phyloP scores from a whole-genome alignment of 768 basidiomycete species.

The Podaxis sp. region DNA sequence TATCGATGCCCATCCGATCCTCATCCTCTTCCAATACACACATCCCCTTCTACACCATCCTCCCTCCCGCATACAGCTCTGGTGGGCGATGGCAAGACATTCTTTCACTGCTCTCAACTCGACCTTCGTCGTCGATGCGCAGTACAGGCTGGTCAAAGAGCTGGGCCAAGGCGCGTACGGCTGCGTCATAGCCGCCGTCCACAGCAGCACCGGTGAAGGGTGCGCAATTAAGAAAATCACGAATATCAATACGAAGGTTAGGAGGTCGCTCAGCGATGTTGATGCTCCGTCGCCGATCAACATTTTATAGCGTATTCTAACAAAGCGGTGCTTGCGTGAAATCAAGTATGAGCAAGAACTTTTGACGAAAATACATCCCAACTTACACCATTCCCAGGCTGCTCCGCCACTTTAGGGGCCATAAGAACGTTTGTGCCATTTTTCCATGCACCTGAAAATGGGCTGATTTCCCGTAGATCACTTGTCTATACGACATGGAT shows the following conservation, averaged over 20 bases:
- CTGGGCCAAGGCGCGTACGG: conserved; percentile 96
- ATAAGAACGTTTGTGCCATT: conserved; percentile 81
- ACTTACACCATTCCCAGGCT: conserved; percentile 49
- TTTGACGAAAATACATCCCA: conserved; percentile 13
- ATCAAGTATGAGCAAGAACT: conserved; percentile 60
- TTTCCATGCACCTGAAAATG: conserved; percentile 1
- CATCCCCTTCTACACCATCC: neutral
- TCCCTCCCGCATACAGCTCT: neutral
- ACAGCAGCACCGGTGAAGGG: conserved; percentile 80
- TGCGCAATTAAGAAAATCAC: conserved; percentile 97
- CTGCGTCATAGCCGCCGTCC: conserved; percentile 84
- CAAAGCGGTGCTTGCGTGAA: conserved; percentile 94
- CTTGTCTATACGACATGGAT: conserved; percentile 97
- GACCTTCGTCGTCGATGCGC: conserved; percentile 82
- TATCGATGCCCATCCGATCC: conserved; percentile 17
- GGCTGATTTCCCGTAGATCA: conserved; percentile 58
- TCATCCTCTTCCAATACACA: conserved; percentile 10
- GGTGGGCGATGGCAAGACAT: conserved; percentile 61
- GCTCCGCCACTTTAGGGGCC: conserved; percentile 95
- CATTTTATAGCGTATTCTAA: conserved; percentile 75
- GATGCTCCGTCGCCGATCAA: conserved; percentile 10
- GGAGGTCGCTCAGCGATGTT: conserved; percentile 16
- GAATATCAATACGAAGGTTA: conserved; percentile 86
- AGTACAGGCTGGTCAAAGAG: conserved; percentile 95
- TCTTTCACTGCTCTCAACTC: conserved; percentile 84